phyloP scores from a whole-genome alignment of 768 basidiomycete species.

The Trametes cinnabarina region DNA sequence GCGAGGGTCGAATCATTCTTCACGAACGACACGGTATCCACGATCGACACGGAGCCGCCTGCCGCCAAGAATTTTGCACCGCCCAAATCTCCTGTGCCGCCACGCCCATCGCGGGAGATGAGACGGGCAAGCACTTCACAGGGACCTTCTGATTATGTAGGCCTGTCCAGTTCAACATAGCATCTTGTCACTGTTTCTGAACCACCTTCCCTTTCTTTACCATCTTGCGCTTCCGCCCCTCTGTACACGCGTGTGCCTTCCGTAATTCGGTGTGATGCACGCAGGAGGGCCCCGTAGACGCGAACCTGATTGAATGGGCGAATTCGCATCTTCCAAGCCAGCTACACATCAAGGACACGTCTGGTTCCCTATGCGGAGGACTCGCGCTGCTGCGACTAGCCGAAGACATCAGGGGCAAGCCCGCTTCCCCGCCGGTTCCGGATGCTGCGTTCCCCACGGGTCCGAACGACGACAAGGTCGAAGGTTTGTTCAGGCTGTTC shows the following conservation, averaged over 20 bases:
- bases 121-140: slow-evolving; percentile 37
- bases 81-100: slow-evolving; percentile 41
- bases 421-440: slow-evolving; percentile 67
- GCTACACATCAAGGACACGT: slow-evolving; percentile 51
- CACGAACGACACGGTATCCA: slow-evolving; percentile 36
- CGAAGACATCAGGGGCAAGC: slow-evolving; percentile 70
- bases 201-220: slow-evolving; percentile 1
- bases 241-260: slow-evolving; percentile 6
- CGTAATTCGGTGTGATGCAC: not conserved
- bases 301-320: slow-evolving; percentile 79
- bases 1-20: slow-evolving; percentile 56
- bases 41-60: slow-evolving; percentile 32
- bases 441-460: slow-evolving; percentile 75
- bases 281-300: slow-evolving; percentile 37
- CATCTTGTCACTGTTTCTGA: slow-evolving; percentile 6
- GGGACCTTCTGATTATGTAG: slow-evolving; percentile 16
- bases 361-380: slow-evolving; percentile 55
- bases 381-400: slow-evolving; percentile 82
- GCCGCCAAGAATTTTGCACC: slow-evolving; percentile 21
- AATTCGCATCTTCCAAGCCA: slow-evolving; percentile 75
- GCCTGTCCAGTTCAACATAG: slow-evolving; percentile 9
- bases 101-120: slow-evolving; percentile 66
- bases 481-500: slow-evolving; percentile 85
- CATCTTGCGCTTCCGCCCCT: not conserved
- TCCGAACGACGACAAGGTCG: slow-evolving; percentile 73